phyloP scores from a whole-genome alignment of 2,329 filamentous ascomycete species.

The Tolypocladium ophioglossoides region DNA sequence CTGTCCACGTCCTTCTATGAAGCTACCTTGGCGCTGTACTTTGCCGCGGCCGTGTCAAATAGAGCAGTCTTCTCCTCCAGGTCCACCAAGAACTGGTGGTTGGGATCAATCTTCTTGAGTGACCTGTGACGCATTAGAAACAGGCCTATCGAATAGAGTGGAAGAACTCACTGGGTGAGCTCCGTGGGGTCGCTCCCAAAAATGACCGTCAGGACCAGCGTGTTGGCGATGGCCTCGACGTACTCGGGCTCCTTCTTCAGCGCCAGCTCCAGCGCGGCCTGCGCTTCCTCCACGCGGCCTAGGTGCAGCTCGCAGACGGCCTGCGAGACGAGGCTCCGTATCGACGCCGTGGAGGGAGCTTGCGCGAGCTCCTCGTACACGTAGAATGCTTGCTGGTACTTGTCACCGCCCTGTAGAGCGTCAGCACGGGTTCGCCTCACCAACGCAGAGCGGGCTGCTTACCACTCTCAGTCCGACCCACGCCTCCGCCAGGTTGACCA shows the following conservation, averaged over 20 bases:
- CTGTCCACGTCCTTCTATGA: constrained; percentile 20
- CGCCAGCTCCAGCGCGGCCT: constrained; percentile 74
- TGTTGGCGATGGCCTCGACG: constrained; percentile 70
- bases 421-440: constrained; percentile 12
- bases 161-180: constrained; percentile 46
- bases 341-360: constrained; percentile 67
- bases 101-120: constrained; percentile 47
- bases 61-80: constrained; percentile 75
- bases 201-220: constrained; percentile 68
- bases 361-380: constrained; percentile 95
- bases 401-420: constrained; percentile 65
- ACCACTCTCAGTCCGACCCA: constrained; percentile 88
- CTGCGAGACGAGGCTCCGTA: constrained; percentile 71
- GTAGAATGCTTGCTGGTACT: constrained; percentile 95
- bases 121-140: constrained; percentile 30
- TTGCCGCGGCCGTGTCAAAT: constrained; percentile 77
- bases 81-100: constrained; percentile 64
- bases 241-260: constrained; percentile 62
- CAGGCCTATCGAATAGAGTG: background rate
- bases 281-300: constrained; percentile 77
- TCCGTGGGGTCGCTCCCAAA: constrained; percentile 61
- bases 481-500: constrained; percentile 90
- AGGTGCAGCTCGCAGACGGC: constrained; percentile 88
- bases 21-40: constrained; percentile 77
- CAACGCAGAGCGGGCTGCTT: constrained; percentile 13